Evolutionary conservation across 2,329 filamentous ascomycete species (phyloP), one percentile per base, ranked within the genome.

Genomic region (Dactylella cylindrospora): DNA sequence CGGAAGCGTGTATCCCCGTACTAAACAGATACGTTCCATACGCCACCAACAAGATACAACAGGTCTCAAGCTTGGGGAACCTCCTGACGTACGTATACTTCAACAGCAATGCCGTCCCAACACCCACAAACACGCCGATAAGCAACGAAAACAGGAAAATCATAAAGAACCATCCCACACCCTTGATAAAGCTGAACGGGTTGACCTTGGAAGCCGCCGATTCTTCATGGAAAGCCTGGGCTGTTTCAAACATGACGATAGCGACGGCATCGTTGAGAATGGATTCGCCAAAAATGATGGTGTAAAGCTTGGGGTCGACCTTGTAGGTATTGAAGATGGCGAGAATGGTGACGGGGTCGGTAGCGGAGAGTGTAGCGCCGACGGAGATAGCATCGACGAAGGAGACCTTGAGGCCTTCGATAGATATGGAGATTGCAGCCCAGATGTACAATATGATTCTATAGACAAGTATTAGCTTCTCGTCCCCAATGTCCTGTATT

Each of bases 251-350:
- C 68, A 98, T 83, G 70, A 98, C 93, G 73, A 98, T 98, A 66
- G 93, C 93, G 70, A 98, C 91, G 36, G 93, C 93, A 76, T 98
- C 93, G 73, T 98, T 98, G 52, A 98, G 77, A 62, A 98, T 97
- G 5, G 91, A 95, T 75, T 98, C 93, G 71, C 93, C 93, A 73
- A 98, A 98, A 67, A 98, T 98, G 72, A 98, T 84, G 23, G 93
- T 98, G 76, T 98, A 98, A 13, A 98, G 81, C 75, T 97, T 97
- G 2, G 93, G 93, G 70, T 98, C 93, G 69, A 98, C 93, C 75
- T 97, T 97, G 81, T 97, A 98, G 1, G 93, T 87, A 73, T 96
- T 97, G 81, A 98, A 98, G 68, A 98, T 98, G 72, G 93, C 93
- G 49, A 98, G 78, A 69, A 98, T 97, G 0, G 93, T 98, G 59